phyloP scores from a whole-genome alignment of 805 yeast species.

The Candida coquimbonensis region DNA sequence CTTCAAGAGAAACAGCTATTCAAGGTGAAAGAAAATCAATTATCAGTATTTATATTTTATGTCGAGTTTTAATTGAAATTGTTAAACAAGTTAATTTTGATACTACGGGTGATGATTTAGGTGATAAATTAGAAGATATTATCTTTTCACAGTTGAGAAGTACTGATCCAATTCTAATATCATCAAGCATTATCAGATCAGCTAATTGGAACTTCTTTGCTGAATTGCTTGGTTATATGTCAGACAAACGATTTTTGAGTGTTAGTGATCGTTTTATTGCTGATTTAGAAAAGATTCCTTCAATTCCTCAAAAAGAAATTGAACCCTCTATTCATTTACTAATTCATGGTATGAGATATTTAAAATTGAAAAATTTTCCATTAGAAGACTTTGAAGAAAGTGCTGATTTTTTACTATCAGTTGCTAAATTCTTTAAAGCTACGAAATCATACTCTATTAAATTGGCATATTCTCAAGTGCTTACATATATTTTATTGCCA shows the following conservation, averaged over 20 bases:
- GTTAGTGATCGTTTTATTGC: constrained; percentile 93
- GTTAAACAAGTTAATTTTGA: constrained; percentile 81
- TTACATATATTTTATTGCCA: constrained; percentile 68
- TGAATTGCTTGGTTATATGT: constrained; percentile 83
- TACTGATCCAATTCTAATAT: constrained; percentile 69
- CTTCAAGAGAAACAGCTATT: constrained; percentile 58
- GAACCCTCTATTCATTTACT: constrained; percentile 65
- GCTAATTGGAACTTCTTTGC: constrained; percentile 95
- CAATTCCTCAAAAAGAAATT: constrained; percentile 36
- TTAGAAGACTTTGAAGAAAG: constrained; percentile 87
- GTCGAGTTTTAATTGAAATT: constrained; percentile 88
- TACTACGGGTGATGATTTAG: constrained; percentile 68
- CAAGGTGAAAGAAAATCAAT: constrained; percentile 83
- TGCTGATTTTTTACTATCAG: constrained; percentile 80
- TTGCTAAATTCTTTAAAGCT: constrained; percentile 72
- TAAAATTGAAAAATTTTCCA: constrained; percentile 75
- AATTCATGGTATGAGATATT: constrained; percentile 87
- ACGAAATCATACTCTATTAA: constrained; percentile 61
- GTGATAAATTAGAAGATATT: constrained; percentile 83
- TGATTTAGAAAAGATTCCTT: constrained; percentile 78
- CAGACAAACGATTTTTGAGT: constrained; percentile 70
- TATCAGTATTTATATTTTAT: constrained; percentile 79
- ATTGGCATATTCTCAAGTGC: constrained; percentile 79
- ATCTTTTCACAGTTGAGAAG: constrained; percentile 84
- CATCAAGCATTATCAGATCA: constrained; percentile 68